Evolutionary conservation across 768 basidiomycete species (phyloP).

Genomic region (Collybia mongolica): DNA sequence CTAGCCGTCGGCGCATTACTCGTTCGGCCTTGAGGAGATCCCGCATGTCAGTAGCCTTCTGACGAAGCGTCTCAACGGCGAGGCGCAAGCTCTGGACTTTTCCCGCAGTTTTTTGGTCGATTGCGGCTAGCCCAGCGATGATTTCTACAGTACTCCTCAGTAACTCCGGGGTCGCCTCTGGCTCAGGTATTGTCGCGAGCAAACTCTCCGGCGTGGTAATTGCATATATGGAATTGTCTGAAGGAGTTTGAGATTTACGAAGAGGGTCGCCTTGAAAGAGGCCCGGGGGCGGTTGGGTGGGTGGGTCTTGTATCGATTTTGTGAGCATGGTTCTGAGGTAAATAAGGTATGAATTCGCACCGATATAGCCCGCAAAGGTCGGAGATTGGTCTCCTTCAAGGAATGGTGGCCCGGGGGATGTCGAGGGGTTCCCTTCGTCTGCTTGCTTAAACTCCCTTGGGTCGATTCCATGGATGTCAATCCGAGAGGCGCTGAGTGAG

Average conservation of each 20-base stretch:
- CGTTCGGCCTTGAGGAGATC: conserved; percentile 12
- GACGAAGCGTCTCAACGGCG: conserved; percentile 6
- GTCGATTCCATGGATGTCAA: too few relatives aligned
- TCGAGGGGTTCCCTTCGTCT: too few relatives aligned
- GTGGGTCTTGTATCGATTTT: too few relatives aligned
- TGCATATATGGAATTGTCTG: conserved; percentile 2
- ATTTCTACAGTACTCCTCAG: conserved; percentile 11
- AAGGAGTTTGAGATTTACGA: not conserved
- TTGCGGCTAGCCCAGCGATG: conserved; percentile 13
- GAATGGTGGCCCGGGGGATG: too few relatives aligned
- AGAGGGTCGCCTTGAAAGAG: too few relatives aligned
- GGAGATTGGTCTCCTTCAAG: too few relatives aligned
- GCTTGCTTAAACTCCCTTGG: too few relatives aligned
- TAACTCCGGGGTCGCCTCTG: conserved; percentile 11
- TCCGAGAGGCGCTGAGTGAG: too few relatives aligned
- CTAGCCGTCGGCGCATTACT: conserved; percentile 12
- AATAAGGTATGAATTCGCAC: too few relatives aligned
- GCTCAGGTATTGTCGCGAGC: conserved; percentile 8
- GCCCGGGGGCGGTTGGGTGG: too few relatives aligned
- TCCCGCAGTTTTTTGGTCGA: conserved; percentile 5
- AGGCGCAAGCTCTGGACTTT: conserved; percentile 7
- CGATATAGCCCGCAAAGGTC: too few relatives aligned
- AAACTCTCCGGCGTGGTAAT: conserved; percentile 19
- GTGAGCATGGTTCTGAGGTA: too few relatives aligned
- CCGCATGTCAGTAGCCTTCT: conserved; percentile 7